Evolutionary conservation across 495 filamentous ascomycete species (phyloP), one percentile per base, ranked within the genome.

Genomic region (Aspergillus biplanus): DNA sequence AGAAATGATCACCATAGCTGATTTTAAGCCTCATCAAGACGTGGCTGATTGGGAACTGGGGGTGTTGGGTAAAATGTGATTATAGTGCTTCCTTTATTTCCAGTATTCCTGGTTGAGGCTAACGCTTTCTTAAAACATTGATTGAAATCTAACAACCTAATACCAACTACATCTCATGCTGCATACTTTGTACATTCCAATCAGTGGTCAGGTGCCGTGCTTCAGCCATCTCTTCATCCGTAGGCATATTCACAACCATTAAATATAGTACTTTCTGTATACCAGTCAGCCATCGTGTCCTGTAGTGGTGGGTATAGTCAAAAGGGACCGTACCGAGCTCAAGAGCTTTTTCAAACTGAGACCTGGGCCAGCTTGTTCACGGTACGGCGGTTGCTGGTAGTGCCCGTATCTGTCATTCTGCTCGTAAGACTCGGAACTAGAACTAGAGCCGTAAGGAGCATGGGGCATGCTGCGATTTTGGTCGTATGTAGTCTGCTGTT

Each of bases 221-320:
- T 53, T 55, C 55, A 34, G 66, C 69, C 62, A 77, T 56, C 58
- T 79, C 71, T 34, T 71, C 75, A 6, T 73, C 65, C n/a, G 68
- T 67, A 33, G 78, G 79, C 58, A 78, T 63, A 65, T 80, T 78
- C 13, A 78, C 73, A 49, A 82, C 67, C 71, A 80, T 78, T 6
- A 80, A 59, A 64, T 80, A 82, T 7, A 79, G 56, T 0, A 80
- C 73, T 64, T 76, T 69, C 73, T 78, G 53, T 32, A 42, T 33
- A 33, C 1, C 42, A 34, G 31, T 56, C 21, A 47, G 39, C 18
- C 2, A 0, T 0, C 13, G 2, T 12, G 15, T n/a, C 12, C 48
- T 7, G 12, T 37, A 13, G 31, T 39, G 1, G 37, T 39, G 37
- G 37, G 37, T 39, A 39, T 57, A 35, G 46, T 11, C 33, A 52